These are phyloP conservation scores for Apiotrichum veenhuisii DNA, from an alignment of 1,284 basidiomycete genomes.

Conservation along the genomic window DNA sequence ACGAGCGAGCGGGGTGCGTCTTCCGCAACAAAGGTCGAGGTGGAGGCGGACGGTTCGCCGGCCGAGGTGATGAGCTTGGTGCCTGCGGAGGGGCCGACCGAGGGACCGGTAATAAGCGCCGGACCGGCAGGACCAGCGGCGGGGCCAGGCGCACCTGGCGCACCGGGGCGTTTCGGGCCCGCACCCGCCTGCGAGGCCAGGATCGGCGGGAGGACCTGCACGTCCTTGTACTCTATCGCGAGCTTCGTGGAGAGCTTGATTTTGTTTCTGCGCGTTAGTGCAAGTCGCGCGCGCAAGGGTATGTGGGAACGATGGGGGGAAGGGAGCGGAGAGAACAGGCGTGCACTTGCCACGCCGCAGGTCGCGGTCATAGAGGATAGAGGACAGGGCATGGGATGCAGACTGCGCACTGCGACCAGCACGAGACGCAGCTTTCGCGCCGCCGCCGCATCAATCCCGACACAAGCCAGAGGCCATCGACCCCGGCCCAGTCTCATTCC, in stretches of 20 bases:
- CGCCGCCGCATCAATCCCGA: too few relatives aligned
- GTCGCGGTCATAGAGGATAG: too few relatives aligned
- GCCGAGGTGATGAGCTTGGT: slow-evolving; percentile 26
- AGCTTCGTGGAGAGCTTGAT: slow-evolving; percentile 62
- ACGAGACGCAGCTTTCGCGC: too few relatives aligned
- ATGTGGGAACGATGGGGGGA: too few relatives aligned
- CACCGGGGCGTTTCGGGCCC: slow-evolving; percentile 60
- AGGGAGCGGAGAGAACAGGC: too few relatives aligned
- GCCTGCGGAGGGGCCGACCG: slow-evolving; percentile 3
- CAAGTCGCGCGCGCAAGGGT: not conserved
- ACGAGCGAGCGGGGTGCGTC: slow-evolving; percentile 37
- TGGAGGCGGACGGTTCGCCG: not conserved
- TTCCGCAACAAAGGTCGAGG: not conserved
- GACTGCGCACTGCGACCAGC: too few relatives aligned
- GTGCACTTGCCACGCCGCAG: too few relatives aligned
- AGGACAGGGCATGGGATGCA: too few relatives aligned
- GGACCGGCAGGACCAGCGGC: slow-evolving; percentile 62
- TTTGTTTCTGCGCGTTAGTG: slow-evolving; percentile 42
- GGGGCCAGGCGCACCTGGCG: too few relatives aligned
- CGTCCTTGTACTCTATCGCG: slow-evolving; percentile 79
- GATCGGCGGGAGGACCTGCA: slow-evolving; percentile 75
- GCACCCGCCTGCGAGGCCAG: slow-evolving; percentile 70
- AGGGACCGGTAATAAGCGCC: too few relatives aligned
- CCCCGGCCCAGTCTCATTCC: too few relatives aligned
- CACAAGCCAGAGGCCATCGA: too few relatives aligned